Evolutionary conservation across 768 basidiomycete species (phyloP).

Genomic region (Podaxis sp.): DNA sequence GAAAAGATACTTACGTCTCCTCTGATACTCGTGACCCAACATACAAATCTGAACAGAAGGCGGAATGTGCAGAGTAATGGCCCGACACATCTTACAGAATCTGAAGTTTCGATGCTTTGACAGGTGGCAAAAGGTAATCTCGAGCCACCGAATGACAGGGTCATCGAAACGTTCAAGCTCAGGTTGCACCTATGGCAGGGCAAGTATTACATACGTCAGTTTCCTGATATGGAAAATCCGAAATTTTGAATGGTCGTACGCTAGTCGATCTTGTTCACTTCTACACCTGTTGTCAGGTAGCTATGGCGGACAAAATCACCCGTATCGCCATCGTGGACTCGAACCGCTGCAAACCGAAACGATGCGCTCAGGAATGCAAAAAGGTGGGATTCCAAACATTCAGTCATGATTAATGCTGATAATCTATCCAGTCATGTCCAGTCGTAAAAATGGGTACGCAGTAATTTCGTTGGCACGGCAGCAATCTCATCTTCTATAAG

Average conservation of each 20-base stretch:
- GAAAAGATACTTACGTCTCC: no score
- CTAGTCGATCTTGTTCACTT: constrained; percentile 18
- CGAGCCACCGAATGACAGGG: no score
- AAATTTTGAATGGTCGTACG: constrained; percentile 18
- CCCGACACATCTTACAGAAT: no score
- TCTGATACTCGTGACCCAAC: no score
- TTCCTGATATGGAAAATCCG: constrained; percentile 13
- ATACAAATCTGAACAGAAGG: no score
- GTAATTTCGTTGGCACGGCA: constrained; percentile 7
- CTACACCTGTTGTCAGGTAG: constrained; percentile 18
- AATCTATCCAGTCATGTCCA: constrained; percentile 60
- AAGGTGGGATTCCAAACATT: constrained; percentile 52
- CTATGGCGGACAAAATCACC: constrained; percentile 94
- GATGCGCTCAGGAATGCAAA: constrained; percentile 98
- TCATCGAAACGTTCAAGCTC: no score
- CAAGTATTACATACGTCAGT: constrained; percentile 12
- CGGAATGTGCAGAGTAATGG: no score
- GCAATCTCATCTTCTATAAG: constrained; percentile 36
- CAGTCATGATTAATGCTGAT: constrained; percentile 19
- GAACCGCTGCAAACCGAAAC: constrained; percentile 94
- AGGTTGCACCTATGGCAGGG: no score
- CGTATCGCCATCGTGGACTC: constrained; percentile 94
- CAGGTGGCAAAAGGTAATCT: no score
- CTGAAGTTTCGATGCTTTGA: no score
- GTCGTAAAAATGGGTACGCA: constrained; percentile 93